Conservation (phyloP, 257 asterid genomes). For the Eucommia ulmoides region DNA sequence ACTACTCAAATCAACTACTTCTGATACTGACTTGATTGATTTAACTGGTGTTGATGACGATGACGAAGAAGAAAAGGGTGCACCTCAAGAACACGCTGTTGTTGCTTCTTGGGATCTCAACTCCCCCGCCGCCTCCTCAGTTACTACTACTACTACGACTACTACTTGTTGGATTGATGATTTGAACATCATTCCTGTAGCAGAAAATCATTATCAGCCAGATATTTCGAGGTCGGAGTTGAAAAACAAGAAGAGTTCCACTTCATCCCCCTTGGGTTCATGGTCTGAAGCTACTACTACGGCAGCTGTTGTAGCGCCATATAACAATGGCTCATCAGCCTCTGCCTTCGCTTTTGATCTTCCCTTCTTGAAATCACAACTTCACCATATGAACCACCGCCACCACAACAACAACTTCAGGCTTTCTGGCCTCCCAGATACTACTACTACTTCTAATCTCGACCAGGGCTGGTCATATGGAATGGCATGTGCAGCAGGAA, state of each 20-base stretch:
- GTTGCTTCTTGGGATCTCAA: not conserved
- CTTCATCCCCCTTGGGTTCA: not conserved
- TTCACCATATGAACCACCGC: constrained; percentile 28
- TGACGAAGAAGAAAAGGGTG: not conserved
- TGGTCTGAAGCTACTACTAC: not conserved
- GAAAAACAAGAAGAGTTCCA: constrained; percentile 34
- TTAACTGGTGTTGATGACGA: constrained; percentile 10
- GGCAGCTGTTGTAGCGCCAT: not conserved
- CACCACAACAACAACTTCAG: not conserved
- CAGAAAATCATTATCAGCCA: constrained; percentile 45
- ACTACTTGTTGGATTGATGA: constrained; percentile 8
- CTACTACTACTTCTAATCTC: not conserved
- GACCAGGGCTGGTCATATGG: not conserved
- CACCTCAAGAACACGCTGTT: not conserved
- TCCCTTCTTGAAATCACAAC: constrained; percentile 51
- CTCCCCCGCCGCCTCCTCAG: not conserved
- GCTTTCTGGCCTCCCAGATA: not conserved
- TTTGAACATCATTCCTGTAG: constrained; percentile 46
- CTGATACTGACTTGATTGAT: constrained; percentile 11
- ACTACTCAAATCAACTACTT: constrained; percentile 21
- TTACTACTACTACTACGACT: not conserved
- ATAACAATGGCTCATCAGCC: not conserved
- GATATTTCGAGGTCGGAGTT: constrained; percentile 20
- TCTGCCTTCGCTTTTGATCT: constrained; percentile 39
- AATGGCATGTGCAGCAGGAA: not conserved